Percentiles rank a stretch among this genome's conserved stretches.
Evolutionary conservation across 2,329 filamentous ascomycete genomes (phyloP).

Genomic region (Aspergillus proliferans): DNA sequence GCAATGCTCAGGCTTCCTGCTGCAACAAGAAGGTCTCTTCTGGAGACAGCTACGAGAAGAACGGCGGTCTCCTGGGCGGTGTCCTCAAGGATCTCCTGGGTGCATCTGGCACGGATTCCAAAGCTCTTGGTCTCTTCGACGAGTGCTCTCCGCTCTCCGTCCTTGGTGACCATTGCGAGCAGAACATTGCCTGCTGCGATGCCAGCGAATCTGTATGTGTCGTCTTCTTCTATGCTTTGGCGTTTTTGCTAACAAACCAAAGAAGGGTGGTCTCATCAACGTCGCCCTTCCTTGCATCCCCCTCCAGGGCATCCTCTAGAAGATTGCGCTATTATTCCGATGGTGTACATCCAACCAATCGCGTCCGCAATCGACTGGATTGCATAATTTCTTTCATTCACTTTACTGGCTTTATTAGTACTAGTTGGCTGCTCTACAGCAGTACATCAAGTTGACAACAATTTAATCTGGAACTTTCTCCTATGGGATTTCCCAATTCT

Average conservation of each 20-base stretch:
- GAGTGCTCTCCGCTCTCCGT: not conserved
- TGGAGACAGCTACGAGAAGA: not conserved
- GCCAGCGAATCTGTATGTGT: not conserved
- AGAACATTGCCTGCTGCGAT: conserved; percentile 10
- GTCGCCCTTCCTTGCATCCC: conserved; percentile 3
- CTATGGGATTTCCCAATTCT: no score
- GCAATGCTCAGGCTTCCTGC: conserved; percentile 5
- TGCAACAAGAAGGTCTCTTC: conserved; percentile 2
- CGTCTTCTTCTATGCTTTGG: not conserved
- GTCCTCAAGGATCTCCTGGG: not conserved
- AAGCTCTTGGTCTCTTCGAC: conserved; percentile 1
- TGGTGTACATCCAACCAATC: no score
- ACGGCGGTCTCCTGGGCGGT: not conserved
- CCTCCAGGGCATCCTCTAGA: conserved; percentile 2
- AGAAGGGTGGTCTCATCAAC: conserved; percentile 3
- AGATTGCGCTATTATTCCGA: not conserved
- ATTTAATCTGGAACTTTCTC: no score
- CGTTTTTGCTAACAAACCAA: not conserved
- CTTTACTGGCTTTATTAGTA: no score
- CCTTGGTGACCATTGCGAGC: conserved; percentile 1
- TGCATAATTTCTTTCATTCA: no score
- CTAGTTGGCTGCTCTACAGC: no score
- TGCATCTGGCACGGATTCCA: not conserved
- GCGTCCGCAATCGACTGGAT: no score
- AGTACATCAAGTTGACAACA: no score